These are phyloP conservation scores for Botrytis hyacinthi DNA, from an alignment of 2,329 filamentous ascomycete species.

Conservation along the genomic window DNA sequence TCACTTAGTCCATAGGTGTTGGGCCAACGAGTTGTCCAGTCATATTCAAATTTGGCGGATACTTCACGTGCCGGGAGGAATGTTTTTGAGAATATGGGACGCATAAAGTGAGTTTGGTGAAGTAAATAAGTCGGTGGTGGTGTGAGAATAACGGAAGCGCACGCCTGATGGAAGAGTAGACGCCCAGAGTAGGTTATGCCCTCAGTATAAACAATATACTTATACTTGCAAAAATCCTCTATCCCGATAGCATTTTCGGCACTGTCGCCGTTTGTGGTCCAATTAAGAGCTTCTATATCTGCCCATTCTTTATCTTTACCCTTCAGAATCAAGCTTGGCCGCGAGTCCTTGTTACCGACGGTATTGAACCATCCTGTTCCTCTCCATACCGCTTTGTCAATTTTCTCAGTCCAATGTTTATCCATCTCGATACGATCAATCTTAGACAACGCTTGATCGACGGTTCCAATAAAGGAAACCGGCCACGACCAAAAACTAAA, in stretches of 20 bases:
- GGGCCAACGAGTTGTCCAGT: constrained; percentile 43
- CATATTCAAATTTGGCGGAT: neutral
- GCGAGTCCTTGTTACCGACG: constrained; percentile 31
- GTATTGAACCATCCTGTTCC: constrained; percentile 50
- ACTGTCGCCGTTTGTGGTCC: constrained; percentile 30
- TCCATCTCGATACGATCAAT: constrained; percentile 42
- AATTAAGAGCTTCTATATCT: constrained; percentile 46
- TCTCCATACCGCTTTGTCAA: constrained; percentile 49
- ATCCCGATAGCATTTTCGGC: constrained; percentile 49
- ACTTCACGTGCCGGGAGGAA: constrained; percentile 26
- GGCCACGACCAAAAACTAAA: constrained; percentile 57
- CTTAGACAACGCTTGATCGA: constrained; percentile 42
- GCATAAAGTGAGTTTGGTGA: constrained; percentile 49
- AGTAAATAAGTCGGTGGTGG: constrained; percentile 50
- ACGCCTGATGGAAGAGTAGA: constrained; percentile 52
- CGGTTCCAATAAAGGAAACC: constrained; percentile 49
- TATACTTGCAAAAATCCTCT: constrained; percentile 52
- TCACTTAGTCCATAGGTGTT: constrained; percentile 38
- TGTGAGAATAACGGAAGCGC: constrained; percentile 48
- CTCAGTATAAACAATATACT: constrained; percentile 53
- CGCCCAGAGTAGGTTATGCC: constrained; percentile 54
- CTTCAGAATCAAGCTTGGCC: constrained; percentile 30
- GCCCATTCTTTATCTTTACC: constrained; percentile 45
- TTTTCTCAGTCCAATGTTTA: constrained; percentile 40
- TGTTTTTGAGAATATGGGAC: constrained; percentile 45